Percentiles rank a stretch among this genome's conserved stretches.
These are phyloP conservation scores for Flaveria bidentis DNA, from an alignment of 129 eudicot species.

Conservation along the genomic window DNA sequence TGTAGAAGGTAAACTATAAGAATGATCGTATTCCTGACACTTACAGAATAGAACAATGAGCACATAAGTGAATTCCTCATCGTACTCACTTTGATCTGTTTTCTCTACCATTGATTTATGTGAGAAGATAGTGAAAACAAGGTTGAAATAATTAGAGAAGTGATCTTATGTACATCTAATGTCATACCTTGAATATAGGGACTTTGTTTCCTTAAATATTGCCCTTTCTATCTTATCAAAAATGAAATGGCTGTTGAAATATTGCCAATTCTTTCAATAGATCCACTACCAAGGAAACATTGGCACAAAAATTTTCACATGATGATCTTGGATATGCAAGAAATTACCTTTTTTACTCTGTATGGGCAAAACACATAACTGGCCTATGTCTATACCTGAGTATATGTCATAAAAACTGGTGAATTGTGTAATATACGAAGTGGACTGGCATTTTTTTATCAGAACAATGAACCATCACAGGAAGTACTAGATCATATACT, in stretches of 20 bases:
- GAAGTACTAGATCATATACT: background rate
- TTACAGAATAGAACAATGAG: no score
- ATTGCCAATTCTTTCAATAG: background rate
- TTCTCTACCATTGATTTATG: background rate
- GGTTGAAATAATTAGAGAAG: background rate
- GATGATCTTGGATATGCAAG: background rate
- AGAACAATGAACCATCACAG: background rate
- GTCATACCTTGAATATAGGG: no score
- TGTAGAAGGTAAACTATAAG: no score
- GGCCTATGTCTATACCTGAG: background rate
- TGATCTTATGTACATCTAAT: no score
- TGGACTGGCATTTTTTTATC: background rate
- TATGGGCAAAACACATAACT: background rate
- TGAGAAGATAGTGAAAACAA: background rate
- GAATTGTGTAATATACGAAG: background rate
- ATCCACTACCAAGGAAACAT: background rate
- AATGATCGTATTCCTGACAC: no score
- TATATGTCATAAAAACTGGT: background rate
- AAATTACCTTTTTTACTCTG: background rate
- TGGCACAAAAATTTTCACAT: background rate
- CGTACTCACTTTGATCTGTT: no score
- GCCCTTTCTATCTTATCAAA: no score
- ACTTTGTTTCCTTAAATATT: no score
- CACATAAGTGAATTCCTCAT: no score
- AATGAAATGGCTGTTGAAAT: background rate